Base-by-base conservation (phyloP, 768 basidiomycete species). In the Lepiota venenata region DNA sequence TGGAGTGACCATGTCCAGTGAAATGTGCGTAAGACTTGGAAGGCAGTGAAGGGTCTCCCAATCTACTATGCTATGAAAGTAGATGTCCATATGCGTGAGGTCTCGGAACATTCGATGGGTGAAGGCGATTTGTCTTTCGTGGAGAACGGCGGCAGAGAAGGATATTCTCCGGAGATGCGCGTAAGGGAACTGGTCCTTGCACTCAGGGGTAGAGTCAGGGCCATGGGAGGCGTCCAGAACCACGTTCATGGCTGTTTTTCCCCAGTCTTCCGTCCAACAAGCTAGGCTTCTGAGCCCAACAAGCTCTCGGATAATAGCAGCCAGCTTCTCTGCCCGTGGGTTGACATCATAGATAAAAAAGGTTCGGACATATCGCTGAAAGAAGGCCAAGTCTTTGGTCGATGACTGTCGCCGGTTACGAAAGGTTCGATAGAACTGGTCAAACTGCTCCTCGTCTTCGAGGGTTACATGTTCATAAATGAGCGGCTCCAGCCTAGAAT, bases 401-500 rank as follows among this genome's bases (percentile, higher is more conserved):
- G 36, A 22, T 16, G 37, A 32, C 7, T 47, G 38, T 0, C 45
- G 52, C 14, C 52, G 52, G 15, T 40, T 12, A 10, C 45, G 44
- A 29, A 54, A 47, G 22, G 52, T 54, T 5, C 15, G 15, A 32
- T 54, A 54, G 52, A 54, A 54, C 25, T 39, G 40, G 3, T 29
- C 15, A 16, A 54, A 21, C 12, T 20, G 12, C 25, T 1, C 2
- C 20, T 47, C 44, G 5, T 18, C 11, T 10, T 47, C 7, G 8
- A 54, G 44, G 11, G n/a, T 47, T 12, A 54, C 45, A 9, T 54
- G 45, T 10, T 47, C 15, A 32, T 54, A 54, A 18, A 54, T 15
- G n/a, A 54, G 45, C 11, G 52, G 52, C 16, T 54, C 52, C n/a
- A 54, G 16, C 52, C 52, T 54, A 47, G 12, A 9, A 39, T 20